Conservation (phyloP, 345 rosid species). For the Anacardium occidentale region DNA sequence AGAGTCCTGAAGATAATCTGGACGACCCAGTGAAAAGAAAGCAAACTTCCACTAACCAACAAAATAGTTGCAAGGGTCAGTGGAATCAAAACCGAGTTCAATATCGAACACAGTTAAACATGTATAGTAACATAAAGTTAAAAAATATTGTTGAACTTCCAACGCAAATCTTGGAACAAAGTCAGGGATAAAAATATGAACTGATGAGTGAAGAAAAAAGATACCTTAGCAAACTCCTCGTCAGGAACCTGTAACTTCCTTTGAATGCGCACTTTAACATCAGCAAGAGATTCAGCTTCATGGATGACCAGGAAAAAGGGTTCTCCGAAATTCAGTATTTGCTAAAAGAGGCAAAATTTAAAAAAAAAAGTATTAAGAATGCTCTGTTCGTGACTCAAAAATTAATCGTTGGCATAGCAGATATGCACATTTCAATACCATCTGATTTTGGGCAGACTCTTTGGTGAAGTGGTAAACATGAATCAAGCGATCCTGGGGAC, state of each 20-base stretch:
- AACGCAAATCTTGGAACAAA: too few species aligned
- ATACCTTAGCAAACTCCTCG: constrained; percentile 89
- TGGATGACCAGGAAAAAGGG: constrained; percentile 92
- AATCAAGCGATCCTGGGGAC: constrained; percentile 76
- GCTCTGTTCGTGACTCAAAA: background rate
- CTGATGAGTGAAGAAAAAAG: background rate
- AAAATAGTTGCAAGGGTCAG: constrained; percentile 7
- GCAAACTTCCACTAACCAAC: constrained; percentile 88
- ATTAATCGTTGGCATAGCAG: too few species aligned
- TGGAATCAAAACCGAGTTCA: background rate
- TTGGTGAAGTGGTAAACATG: constrained; percentile 88
- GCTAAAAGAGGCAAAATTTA: constrained; percentile 42
- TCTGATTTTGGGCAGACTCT: constrained; percentile 73
- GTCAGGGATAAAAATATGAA: background rate
- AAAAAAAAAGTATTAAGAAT: constrained; percentile 9
- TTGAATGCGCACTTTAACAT: constrained; percentile 71
- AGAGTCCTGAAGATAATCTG: constrained; percentile 77
- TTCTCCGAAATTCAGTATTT: constrained; percentile 93
- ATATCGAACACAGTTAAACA: background rate
- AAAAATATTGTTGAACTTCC: too few species aligned
- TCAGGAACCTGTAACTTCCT: constrained; percentile 84
- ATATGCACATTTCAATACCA: constrained; percentile 37
- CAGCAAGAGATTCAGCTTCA: constrained; percentile 86
- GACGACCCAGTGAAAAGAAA: constrained; percentile 81
- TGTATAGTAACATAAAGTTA: background rate